Percentiles rank a stretch among this genome's conserved stretches.
Evolutionary conservation across 1,139 yeast species (phyloP).

Genomic region (Candida glucosophila): DNA sequence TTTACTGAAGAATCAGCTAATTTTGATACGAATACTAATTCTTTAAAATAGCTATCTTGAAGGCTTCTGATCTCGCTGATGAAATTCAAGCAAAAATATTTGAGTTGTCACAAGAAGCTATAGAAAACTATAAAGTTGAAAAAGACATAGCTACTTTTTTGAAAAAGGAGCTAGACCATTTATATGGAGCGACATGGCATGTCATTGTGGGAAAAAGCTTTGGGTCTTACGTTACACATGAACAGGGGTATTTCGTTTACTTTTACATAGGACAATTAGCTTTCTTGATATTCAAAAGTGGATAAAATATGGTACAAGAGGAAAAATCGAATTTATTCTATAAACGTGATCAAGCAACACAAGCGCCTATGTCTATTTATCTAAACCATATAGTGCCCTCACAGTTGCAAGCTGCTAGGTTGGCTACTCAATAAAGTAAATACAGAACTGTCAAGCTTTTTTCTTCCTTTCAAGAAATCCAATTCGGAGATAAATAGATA

Average conservation of each 20-base stretch:
- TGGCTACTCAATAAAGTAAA: slow-evolving; percentile 86
- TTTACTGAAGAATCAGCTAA: too few relatives aligned
- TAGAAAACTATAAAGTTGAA: slow-evolving; percentile 36
- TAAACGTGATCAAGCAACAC: background rate
- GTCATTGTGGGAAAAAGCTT: slow-evolving; percentile 89
- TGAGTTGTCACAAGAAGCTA: slow-evolving; percentile 49
- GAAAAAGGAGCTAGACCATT: slow-evolving; percentile 58
- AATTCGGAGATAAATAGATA: slow-evolving; percentile 88
- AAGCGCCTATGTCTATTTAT: background rate
- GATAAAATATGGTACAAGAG: slow-evolving; percentile 16
- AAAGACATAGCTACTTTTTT: slow-evolving; percentile 75
- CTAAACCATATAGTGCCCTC: background rate
- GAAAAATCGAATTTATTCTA: background rate
- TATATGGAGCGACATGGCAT: slow-evolving; percentile 87
- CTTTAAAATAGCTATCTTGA: slow-evolving; percentile 27
- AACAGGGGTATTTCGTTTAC: slow-evolving; percentile 73
- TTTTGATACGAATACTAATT: too few relatives aligned
- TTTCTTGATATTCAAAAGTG: slow-evolving; percentile 73
- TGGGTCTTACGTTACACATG: slow-evolving; percentile 92
- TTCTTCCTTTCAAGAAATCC: slow-evolving; percentile 91
- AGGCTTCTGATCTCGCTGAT: slow-evolving; percentile 43
- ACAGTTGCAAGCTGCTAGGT: slow-evolving; percentile 20
- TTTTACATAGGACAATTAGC: slow-evolving; percentile 80
- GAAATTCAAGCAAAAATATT: slow-evolving; percentile 53
- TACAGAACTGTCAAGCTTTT: slow-evolving; percentile 73